Evolutionary conservation across 1,284 basidiomycete genomes (phyloP), one percentile per base, ranked within the genome.

Genomic region (Tilletia indica): DNA sequence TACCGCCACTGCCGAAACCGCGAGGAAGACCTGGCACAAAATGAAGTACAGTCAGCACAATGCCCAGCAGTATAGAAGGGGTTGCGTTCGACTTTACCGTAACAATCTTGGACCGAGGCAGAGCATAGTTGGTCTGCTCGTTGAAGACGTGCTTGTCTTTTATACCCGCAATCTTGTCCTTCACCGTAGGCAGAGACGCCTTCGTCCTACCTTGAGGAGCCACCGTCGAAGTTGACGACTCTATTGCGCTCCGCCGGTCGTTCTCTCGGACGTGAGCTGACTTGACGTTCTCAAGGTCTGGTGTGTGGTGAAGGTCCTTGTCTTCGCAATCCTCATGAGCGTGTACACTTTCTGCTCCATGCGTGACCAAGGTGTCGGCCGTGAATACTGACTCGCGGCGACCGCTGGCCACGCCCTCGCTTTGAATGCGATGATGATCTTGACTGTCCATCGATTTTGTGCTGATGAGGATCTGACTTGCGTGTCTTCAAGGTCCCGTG

Each of bases 331-430:
- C 16, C 31, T 54, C 51, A 25, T n/a, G 51, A n/a, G n/a, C 51
- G 19, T n/a, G 0, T n/a, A n/a, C 51, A 25, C 8, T 19, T 8
- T 54, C 51, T 8, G 51, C n/a, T 8, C 31, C 11, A 11, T 54
- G 51, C 51, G n/a, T 25, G 51, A 54, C 51, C 51, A 3, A 54
- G 51, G 51, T 54, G 51, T 25, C 51, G 51, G 51, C 51, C 31
- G 51, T 54, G 19, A 54, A 54, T 11, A 25, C 31, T 19, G 51
- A 54, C 16, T 54, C 51, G 51, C 51, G 51, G 8, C 51, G n/a
- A 25, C 51, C 51, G 19, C 31, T 54, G 11, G 31, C 51, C 9
- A 25, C 31, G 51, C 51, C 6, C 51, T 31, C 25, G 25, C 25
- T 31, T 31, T 31, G 25, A 31, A 31, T 31, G 25, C 25, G 25